A percentile compares a stretch with the other conserved stretches of the same genome.
These are phyloP conservation scores for Myotisia sp. DNA, from an alignment of 2,329 filamentous ascomycete species.

Conservation along the genomic window DNA sequence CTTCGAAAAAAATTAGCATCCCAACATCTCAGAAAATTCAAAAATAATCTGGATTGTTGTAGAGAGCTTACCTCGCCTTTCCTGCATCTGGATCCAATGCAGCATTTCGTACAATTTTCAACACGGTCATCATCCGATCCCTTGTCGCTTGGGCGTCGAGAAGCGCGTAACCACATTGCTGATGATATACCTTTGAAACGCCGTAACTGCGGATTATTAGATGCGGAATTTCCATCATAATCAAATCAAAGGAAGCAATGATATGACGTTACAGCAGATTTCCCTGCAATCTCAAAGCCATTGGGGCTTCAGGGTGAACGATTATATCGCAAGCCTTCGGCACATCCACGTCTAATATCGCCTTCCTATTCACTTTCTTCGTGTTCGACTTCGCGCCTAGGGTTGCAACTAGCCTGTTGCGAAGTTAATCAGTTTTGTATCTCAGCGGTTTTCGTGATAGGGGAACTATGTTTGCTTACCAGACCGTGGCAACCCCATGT, in stretches of 20 bases:
- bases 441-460: background rate
- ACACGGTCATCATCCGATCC: constrained; percentile 55
- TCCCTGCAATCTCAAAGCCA: constrained; percentile 79
- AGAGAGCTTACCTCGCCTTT: constrained; percentile 58
- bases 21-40: background rate
- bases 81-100: constrained; percentile 57
- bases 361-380: constrained; percentile 66
- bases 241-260: constrained; percentile 10
- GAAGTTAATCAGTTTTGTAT: background rate
- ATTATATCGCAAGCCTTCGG: constrained; percentile 81
- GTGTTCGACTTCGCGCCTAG: constrained; percentile 58
- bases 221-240: constrained; percentile 1
- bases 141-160: constrained; percentile 64
- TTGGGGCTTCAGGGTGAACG: constrained; percentile 65
- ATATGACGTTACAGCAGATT: constrained; percentile 54
- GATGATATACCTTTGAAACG: constrained; percentile 57
- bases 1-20: constrained; percentile 31
- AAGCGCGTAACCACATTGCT: constrained; percentile 78
- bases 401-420: constrained; percentile 72
- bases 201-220: constrained; percentile 7
- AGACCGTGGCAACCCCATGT: constrained; percentile 88
- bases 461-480: constrained; percentile 54
- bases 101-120: constrained; percentile 43
- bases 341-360: constrained; percentile 78
- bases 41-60: too few species aligned